phyloP scores from a whole-genome alignment of 768 basidiomycete genomes.

The Lactarius deliciosus region DNA sequence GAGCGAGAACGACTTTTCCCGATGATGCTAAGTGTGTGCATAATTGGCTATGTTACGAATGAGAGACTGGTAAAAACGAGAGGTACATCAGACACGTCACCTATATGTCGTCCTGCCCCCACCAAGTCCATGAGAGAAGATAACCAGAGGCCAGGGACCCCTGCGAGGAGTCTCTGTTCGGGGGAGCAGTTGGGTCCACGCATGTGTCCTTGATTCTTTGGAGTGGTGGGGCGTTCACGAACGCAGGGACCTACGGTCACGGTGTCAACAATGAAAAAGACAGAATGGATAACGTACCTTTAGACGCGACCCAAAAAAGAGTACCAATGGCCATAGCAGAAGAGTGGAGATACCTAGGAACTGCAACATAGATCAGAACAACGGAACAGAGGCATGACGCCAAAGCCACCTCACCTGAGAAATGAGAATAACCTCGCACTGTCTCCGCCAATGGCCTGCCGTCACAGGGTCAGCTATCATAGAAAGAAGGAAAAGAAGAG shows the following conservation, averaged over 20 bases:
- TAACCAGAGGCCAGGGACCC: conserved; percentile 69
- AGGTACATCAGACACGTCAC: conserved; percentile 33
- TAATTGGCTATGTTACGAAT: conserved; percentile 50
- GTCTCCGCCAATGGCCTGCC: conserved; percentile 18
- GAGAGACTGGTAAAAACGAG: background rate
- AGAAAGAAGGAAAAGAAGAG: background rate
- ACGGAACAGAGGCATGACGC: background rate
- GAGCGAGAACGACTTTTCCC: conserved; percentile 76
- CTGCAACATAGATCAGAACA: background rate
- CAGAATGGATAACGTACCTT: conserved; percentile 10
- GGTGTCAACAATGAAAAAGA: background rate
- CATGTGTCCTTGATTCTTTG: background rate
- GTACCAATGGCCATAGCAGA: conserved; percentile 23
- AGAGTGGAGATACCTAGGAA: conserved; percentile 11
- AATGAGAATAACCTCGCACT: conserved; percentile 24
- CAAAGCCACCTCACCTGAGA: conserved; percentile 12
- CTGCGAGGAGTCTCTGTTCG: background rate
- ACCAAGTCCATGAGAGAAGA: conserved; percentile 84
- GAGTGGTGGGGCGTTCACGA: conserved; percentile 22
- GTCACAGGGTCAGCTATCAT: background rate
- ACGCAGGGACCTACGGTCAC: conserved; percentile 16
- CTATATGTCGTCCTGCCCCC: conserved; percentile 73
- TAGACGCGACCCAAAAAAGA: conserved; percentile 20
- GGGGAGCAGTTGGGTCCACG: background rate
- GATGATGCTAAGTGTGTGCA: conserved; percentile 72